Conservation (phyloP, 345 rosid species). For the Nasturtium officinale region DNA sequence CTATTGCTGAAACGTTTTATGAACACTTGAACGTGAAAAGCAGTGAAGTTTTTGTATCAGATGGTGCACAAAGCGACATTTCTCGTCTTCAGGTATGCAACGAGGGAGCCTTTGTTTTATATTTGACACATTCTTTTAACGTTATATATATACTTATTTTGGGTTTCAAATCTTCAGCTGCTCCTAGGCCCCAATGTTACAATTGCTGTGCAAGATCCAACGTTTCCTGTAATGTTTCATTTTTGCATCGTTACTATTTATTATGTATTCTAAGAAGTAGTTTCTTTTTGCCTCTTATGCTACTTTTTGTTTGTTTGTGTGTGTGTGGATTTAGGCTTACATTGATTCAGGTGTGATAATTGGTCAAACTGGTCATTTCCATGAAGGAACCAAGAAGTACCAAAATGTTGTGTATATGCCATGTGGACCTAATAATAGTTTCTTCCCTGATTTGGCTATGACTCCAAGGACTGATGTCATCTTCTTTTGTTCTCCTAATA, state of each 20-base stretch:
- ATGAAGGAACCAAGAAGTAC: conserved; percentile 59
- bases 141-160: conserved; percentile 25
- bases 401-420: conserved; percentile 69
- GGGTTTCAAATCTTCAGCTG: conserved; percentile 45
- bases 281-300: neutral
- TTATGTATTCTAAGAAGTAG: neutral
- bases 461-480: conserved; percentile 71
- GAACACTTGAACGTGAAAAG: conserved; percentile 47
- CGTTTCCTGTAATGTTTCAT: conserved; percentile 53
- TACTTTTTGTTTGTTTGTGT: neutral
- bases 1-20: conserved; percentile 61
- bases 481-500: conserved; percentile 94
- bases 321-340: conserved; percentile 56
- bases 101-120: neutral
- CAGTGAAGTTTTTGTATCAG: conserved; percentile 65
- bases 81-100: conserved; percentile 59
- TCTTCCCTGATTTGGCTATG: conserved; percentile 65
- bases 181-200: conserved; percentile 58
- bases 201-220: conserved; percentile 66
- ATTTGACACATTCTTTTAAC: neutral
- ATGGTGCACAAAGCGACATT: conserved; percentile 70
- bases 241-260: neutral
- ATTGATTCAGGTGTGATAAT: conserved; percentile 75
- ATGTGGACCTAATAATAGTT: conserved; percentile 57
- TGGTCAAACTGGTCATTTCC: conserved; percentile 68